phyloP scores from a whole-genome alignment of 2,329 filamentous ascomycete species.

The Hypoxylon sp. region DNA sequence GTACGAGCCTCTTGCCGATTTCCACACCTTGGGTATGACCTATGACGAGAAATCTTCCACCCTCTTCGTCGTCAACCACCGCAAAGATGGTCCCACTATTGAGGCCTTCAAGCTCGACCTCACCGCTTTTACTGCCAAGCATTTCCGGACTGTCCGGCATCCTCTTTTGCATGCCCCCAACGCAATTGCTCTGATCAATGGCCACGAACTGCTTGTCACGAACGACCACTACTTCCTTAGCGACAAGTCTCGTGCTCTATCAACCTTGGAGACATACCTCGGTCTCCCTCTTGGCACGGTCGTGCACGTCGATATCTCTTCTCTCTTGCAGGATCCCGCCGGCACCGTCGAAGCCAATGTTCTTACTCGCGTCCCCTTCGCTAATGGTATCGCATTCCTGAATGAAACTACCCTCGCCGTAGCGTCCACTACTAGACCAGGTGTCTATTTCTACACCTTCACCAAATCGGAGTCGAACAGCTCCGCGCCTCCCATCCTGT shows the following conservation, averaged over 20 bases:
- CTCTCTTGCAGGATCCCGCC: conserved; percentile 33
- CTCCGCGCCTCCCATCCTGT: conserved; percentile 29
- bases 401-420: conserved; percentile 56
- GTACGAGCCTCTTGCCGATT: conserved; percentile 48
- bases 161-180: conserved; percentile 57
- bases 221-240: conserved; percentile 56
- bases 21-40: conserved; percentile 58
- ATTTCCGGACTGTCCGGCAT: conserved; percentile 55
- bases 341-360: conserved; percentile 42
- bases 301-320: conserved; percentile 53
- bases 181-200: conserved; percentile 53
- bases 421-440: conserved; percentile 51
- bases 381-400: conserved; percentile 58
- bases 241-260: conserved; percentile 44
- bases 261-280: conserved; percentile 53
- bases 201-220: conserved; percentile 56
- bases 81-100: conserved; percentile 52
- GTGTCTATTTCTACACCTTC: conserved; percentile 52
- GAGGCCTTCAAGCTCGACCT: conserved; percentile 57
- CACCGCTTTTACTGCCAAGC: conserved; percentile 50
- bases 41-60: conserved; percentile 53
- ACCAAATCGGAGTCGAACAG: conserved; percentile 1
- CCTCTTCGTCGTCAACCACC: conserved; percentile 56
- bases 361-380: conserved; percentile 54
- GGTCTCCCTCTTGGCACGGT: conserved; percentile 52